These are phyloP conservation scores for Larix kaempferi DNA, from an alignment of 75 land plant genomes.

Conservation along the genomic window DNA sequence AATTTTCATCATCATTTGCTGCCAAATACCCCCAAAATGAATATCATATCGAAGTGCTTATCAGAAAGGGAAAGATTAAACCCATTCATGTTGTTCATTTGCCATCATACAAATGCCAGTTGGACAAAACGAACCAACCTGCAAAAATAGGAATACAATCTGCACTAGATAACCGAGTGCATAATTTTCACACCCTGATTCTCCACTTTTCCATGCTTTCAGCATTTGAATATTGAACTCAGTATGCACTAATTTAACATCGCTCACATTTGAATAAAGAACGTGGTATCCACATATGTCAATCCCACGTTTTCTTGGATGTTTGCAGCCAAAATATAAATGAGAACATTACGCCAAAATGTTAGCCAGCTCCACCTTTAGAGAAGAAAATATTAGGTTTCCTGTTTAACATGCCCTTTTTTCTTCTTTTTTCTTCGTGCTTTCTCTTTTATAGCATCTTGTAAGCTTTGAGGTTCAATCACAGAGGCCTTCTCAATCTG, in stretches of 20 bases:
- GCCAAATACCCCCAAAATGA: neutral
- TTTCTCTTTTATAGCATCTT: constrained; percentile 7
- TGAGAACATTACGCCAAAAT: neutral
- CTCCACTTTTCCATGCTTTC: neutral
- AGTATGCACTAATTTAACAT: neutral
- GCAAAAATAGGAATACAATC: neutral
- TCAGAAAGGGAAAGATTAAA: neutral
- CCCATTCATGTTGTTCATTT: neutral
- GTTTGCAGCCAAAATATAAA: neutral
- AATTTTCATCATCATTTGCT: neutral
- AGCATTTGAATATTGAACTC: neutral
- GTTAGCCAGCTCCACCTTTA: neutral
- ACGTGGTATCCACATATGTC: neutral
- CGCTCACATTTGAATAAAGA: neutral
- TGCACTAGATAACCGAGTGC: constrained; percentile 3
- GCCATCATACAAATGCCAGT: neutral
- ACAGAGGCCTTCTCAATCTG: neutral
- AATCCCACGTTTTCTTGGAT: neutral
- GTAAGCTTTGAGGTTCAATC: constrained; percentile 5
- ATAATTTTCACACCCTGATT: neutral
- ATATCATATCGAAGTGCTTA: neutral
- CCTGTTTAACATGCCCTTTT: neutral
- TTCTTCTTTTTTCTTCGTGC: constrained; percentile 10
- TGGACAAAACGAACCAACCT: neutral
- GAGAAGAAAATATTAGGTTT: neutral